Percentiles rank a stretch among this genome's conserved stretches.
Evolutionary conservation across 1,284 basidiomycete species (phyloP).

Genomic region (Golubevia pallescens): DNA sequence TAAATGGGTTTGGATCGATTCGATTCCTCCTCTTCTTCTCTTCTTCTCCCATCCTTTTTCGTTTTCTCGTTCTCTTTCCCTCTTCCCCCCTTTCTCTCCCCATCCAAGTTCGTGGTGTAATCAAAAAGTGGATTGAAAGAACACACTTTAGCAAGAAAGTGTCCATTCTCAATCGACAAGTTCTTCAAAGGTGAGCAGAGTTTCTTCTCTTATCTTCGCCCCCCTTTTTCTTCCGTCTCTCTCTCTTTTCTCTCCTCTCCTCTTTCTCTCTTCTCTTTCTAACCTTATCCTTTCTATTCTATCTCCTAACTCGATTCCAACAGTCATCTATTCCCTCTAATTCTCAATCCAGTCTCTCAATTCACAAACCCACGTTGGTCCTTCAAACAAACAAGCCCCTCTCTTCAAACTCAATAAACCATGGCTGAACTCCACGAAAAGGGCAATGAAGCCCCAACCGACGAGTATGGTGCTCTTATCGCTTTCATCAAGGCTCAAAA

Average conservation of each 20-base stretch:
- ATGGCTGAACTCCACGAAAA: slow-evolving; percentile 18
- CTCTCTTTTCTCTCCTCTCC: not conserved
- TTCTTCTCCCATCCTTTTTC: not conserved
- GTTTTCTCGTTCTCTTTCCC: not conserved
- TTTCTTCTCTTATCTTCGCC: too few species aligned
- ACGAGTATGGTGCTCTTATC: slow-evolving; percentile 57
- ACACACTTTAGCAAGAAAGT: not conserved
- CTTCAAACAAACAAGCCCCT: not conserved
- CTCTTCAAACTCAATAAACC: not conserved
- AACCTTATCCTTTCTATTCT: not conserved
- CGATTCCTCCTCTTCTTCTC: not conserved
- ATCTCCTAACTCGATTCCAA: too few species aligned
- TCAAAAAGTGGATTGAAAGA: not conserved
- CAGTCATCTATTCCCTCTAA: too few species aligned
- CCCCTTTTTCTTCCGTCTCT: not conserved
- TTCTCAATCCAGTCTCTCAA: too few species aligned
- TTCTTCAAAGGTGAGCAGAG: too few species aligned
- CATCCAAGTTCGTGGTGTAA: too few species aligned
- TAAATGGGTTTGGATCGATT: too few species aligned
- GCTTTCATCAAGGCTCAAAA: slow-evolving; percentile 59
- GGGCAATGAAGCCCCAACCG: slow-evolving; percentile 23
- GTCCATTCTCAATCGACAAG: not conserved
- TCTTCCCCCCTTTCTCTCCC: not conserved
- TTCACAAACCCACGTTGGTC: not conserved
- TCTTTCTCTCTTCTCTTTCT: not conserved